These are phyloP conservation scores for Xerocomus brunneocitrinus DNA, from an alignment of 768 basidiomycete species.

Conservation along the genomic window DNA sequence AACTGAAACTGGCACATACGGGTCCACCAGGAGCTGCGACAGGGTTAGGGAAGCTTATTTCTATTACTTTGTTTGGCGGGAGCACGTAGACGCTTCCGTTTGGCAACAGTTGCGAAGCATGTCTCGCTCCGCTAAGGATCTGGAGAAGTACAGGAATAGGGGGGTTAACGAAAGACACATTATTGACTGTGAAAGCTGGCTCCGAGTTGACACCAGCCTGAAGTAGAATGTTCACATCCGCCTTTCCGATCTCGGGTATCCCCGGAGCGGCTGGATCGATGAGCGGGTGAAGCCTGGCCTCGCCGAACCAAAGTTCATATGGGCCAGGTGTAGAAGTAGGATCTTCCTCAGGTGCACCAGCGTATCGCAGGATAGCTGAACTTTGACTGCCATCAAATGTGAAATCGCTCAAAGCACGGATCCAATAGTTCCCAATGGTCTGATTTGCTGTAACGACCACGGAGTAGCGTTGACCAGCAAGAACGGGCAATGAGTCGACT, in stretches of 20 bases:
- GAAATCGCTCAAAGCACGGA: conserved; percentile 39
- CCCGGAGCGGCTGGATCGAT: conserved; percentile 36
- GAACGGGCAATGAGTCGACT: conserved; percentile 35
- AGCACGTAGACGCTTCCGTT: conserved; percentile 45
- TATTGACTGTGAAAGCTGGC: conserved; percentile 24
- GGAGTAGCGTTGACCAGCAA: conserved; percentile 41
- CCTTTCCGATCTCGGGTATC: conserved; percentile 32
- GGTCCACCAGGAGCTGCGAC: conserved; percentile 25
- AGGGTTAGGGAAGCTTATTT: conserved; percentile 41
- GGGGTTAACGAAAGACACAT: conserved; percentile 34
- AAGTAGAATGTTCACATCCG: conserved; percentile 36
- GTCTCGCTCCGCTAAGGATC: conserved; percentile 49
- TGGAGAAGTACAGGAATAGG: conserved; percentile 53
- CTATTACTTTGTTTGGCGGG: conserved; percentile 41
- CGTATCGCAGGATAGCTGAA: conserved; percentile 50
- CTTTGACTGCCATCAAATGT: conserved; percentile 37
- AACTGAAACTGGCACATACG: conserved; percentile 16
- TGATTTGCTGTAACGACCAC: conserved; percentile 45
- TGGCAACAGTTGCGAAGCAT: conserved; percentile 46
- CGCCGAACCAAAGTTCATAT: conserved; percentile 30
- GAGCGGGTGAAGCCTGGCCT: conserved; percentile 38
- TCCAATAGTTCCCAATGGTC: conserved; percentile 51
- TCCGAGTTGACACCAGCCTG: neutral
- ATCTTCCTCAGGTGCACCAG: conserved; percentile 39
- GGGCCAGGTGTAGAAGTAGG: conserved; percentile 35